Conservation (phyloP, 108 stramenopile genomes). For the Bacterosira constricta region DNA sequence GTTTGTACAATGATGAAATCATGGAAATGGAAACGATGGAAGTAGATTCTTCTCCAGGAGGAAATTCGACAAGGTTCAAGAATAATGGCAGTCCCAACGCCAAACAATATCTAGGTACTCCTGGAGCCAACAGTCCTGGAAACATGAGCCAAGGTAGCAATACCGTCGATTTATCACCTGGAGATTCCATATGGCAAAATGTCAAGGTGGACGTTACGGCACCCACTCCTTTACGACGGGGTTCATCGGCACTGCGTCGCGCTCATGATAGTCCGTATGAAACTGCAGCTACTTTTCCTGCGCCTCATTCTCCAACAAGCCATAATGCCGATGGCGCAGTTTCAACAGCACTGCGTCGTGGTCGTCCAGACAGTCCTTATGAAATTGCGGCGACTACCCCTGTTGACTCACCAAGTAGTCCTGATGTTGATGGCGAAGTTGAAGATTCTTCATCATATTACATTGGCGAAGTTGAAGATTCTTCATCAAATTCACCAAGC, state of each 20-base stretch:
- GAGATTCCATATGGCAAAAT: background rate
- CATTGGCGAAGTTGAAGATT: too few species aligned
- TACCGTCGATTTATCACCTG: background rate
- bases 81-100: conserved; percentile 1
- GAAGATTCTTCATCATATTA: too few species aligned
- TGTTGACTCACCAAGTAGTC: too few species aligned
- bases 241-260: background rate
- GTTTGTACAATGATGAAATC: conserved; percentile 25
- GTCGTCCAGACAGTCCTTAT: too few species aligned
- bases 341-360: too few species aligned
- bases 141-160: background rate
- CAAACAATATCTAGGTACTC: too few species aligned
- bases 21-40: conserved; percentile 5
- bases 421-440: too few species aligned
- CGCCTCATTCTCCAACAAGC: background rate
- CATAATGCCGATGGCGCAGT: too few species aligned
- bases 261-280: background rate
- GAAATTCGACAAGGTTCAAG: background rate
- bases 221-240: conserved; percentile 1
- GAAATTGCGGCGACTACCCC: too few species aligned
- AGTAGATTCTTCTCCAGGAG: background rate
- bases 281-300: background rate
- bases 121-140: too few species aligned
- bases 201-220: conserved; percentile 2
- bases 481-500: too few species aligned